Evolutionary conservation across 2,329 filamentous ascomycete genomes (phyloP), one percentile per base, ranked within the genome.

Genomic region (Paraphoma chrysanthemicola): DNA sequence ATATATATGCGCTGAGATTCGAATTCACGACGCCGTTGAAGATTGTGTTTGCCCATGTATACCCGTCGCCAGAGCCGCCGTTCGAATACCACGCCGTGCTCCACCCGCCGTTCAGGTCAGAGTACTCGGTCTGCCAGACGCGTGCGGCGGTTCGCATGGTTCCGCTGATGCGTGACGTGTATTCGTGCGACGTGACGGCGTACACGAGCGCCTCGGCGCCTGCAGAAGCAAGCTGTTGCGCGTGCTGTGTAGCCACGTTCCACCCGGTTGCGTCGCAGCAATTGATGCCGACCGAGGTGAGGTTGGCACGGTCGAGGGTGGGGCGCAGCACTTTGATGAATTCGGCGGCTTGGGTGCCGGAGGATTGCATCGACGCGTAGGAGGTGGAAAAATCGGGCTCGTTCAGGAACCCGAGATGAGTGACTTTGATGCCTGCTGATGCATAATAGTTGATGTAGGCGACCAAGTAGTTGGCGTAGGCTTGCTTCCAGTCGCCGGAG

Each of bases 1-100:
- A 86, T 5, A 86, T 74, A 63, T 85, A 86, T 0, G 79, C 84
- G 7, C 78, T 81, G 5, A 82, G 73, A 61, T 83, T 81, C 23
- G 77, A 78, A 62, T 79, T 79, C 6, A 82, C 76, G 12, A 86
- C 72, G 17, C 79, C 82, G 31, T 77, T 77, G 68, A 82, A 81
- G 44, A 86, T 80, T 60, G 82, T 81, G 62, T 82, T 81, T 1
- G 84, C 84, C 84, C 83, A 86, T 2, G 82, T 84, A 61, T 83
- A 74, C 6, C 84, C 85, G 58, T 86, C 84, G 38, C 80, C 80
- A 0, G 75, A 69, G 9, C 77, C 80, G 44, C 83, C 82, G 56
- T 66, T 75, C 0, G 63, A 56, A 65, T 83, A 84, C 81, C 82
- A 86, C 1, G 76, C 72, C 3, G 81, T 78, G 56, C 62, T 64